phyloP scores from a whole-genome alignment of 305 asterid species.

The Plantago coronopus region DNA sequence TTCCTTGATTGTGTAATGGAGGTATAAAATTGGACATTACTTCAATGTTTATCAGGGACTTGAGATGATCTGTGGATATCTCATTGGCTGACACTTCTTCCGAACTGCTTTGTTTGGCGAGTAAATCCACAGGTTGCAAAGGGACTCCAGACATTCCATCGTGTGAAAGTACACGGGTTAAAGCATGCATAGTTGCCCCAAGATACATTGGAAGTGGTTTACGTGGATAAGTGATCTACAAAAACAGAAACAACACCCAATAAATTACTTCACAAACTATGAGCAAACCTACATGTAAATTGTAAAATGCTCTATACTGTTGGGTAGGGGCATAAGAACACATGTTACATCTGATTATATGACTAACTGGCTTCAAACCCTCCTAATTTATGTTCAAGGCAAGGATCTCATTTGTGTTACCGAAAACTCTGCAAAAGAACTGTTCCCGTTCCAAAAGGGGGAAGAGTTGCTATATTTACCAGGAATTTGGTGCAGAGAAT shows the following conservation, averaged over 20 bases:
- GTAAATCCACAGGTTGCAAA: background rate
- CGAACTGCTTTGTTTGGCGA: background rate
- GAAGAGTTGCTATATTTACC: too few relatives aligned
- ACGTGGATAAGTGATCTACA: slow-evolving; percentile 7
- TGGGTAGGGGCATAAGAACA: too few relatives aligned
- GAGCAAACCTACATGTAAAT: background rate
- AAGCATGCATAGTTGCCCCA: slow-evolving; percentile 1
- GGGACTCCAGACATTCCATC: background rate
- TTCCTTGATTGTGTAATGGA: background rate
- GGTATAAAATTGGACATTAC: background rate
- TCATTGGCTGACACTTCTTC: background rate
- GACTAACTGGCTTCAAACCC: too few relatives aligned
- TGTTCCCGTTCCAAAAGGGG: too few relatives aligned
- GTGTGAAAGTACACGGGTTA: background rate
- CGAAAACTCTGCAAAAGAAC: too few relatives aligned
- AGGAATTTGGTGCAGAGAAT: background rate
- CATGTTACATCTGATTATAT: too few relatives aligned
- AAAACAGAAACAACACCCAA: background rate
- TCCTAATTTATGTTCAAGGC: too few relatives aligned
- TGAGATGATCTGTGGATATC: slow-evolving; percentile 3
- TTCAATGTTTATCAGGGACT: background rate
- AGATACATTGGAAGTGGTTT: background rate
- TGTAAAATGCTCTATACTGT: too few relatives aligned
- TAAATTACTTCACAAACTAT: background rate
- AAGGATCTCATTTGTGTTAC: too few relatives aligned